phyloP scores from a whole-genome alignment of 257 asterid genomes.

The Nemophila menziesii region DNA sequence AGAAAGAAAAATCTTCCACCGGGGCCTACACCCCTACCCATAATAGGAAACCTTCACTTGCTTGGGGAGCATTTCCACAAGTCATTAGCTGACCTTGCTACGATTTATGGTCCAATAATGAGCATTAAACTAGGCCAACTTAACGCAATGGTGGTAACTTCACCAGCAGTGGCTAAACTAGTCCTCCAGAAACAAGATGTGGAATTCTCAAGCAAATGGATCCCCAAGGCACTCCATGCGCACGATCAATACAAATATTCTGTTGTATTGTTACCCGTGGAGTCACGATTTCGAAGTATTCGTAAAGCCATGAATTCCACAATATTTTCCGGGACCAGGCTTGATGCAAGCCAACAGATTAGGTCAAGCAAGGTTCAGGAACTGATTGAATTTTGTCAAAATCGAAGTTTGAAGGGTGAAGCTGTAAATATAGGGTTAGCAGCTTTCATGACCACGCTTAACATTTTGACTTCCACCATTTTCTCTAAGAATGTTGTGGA shows the following conservation, averaged over 20 bases:
- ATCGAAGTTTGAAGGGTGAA: conserved; percentile 25
- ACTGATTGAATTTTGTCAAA: conserved; percentile 38
- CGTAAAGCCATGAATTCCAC: no score
- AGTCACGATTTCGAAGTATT: conserved; percentile 13
- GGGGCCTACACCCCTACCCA: conserved; percentile 48
- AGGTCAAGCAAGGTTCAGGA: conserved; percentile 40
- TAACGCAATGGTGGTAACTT: conserved; percentile 47
- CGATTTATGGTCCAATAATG: conserved; percentile 14
- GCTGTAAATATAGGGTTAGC: no score
- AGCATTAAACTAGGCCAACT: conserved; percentile 43
- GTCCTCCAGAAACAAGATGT: conserved; percentile 30
- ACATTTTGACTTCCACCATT: conserved; percentile 34
- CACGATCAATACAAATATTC: conserved; percentile 12
- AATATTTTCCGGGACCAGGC: conserved; percentile 42
- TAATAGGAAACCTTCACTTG: conserved; percentile 54
- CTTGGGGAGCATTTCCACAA: conserved; percentile 7
- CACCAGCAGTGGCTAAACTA: conserved; percentile 47
- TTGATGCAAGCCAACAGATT: conserved; percentile 45
- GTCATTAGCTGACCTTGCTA: conserved; percentile 12
- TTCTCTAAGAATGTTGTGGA: conserved; percentile 45
- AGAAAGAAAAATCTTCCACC: neutral
- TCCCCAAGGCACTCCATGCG: conserved; percentile 16
- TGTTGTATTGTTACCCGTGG: conserved; percentile 12
- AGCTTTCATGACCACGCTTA: conserved; percentile 22
- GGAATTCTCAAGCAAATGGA: conserved; percentile 12